phyloP scores from a whole-genome alignment of 2,329 filamentous ascomycete genomes.

The Thelonectria blattea region DNA sequence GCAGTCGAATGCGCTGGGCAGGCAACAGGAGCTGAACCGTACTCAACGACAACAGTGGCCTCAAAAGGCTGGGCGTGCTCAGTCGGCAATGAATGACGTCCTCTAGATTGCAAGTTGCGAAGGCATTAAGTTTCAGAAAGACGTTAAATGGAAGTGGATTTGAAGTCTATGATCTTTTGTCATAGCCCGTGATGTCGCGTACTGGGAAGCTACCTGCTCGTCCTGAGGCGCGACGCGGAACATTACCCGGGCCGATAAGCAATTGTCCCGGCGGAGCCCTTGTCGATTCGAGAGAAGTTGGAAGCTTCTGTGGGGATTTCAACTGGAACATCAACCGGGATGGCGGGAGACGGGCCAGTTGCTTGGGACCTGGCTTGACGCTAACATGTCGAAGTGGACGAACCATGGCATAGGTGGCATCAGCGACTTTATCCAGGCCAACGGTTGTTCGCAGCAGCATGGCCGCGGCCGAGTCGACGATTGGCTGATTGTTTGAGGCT shows the following conservation, averaged over 20 bases:
- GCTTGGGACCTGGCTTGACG: slow-evolving; percentile 3
- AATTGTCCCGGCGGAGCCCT: too few relatives aligned
- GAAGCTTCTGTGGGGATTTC: background rate
- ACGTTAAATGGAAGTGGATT: background rate
- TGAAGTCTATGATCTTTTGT: slow-evolving; percentile 4
- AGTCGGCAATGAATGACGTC: too few relatives aligned
- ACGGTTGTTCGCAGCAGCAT: slow-evolving; percentile 17
- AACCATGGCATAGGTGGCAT: slow-evolving; percentile 26
- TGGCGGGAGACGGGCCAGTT: slow-evolving; percentile 8
- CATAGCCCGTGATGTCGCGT: slow-evolving; percentile 7
- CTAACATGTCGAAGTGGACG: slow-evolving; percentile 7
- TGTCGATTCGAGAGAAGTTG: background rate
- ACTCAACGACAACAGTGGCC: too few relatives aligned
- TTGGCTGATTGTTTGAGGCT: slow-evolving; percentile 14
- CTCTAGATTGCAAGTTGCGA: too few relatives aligned
- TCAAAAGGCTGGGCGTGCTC: too few relatives aligned
- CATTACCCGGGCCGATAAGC: slow-evolving; percentile 9
- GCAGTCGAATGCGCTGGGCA: background rate
- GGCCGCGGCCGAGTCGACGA: slow-evolving; percentile 14
- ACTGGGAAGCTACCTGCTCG: slow-evolving; percentile 3
- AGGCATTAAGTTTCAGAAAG: too few relatives aligned
- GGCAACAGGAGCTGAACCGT: too few relatives aligned
- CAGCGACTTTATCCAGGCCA: slow-evolving; percentile 4
- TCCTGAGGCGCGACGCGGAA: slow-evolving; percentile 13
- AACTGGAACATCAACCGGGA: background rate